Conservation (phyloP, 495 filamentous ascomycete species). For the Evansstolkia leycettana region DNA sequence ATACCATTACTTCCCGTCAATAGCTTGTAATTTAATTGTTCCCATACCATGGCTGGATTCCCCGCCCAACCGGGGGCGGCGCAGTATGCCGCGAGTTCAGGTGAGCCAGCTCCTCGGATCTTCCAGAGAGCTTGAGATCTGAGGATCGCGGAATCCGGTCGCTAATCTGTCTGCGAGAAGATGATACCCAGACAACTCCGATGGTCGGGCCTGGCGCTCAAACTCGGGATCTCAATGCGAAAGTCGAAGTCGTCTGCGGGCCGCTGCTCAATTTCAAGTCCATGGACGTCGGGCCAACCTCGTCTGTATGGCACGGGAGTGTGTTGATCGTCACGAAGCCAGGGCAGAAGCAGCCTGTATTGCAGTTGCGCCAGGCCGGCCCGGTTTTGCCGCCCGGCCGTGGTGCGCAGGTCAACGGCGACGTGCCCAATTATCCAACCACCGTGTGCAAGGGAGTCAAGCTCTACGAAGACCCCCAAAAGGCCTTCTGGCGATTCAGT, state of each 20-base stretch:
- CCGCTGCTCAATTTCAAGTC: constrained; percentile 76
- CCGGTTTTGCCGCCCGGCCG: constrained; percentile 11
- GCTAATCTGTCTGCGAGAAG: no score
- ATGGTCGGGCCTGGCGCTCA: not conserved
- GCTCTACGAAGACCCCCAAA: constrained; percentile 66
- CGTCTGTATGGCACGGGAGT: constrained; percentile 63
- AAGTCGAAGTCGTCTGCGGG: constrained; percentile 58
- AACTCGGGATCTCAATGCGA: constrained; percentile 14
- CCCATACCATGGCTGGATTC: not conserved
- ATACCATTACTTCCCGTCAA: no score
- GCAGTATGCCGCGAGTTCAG: not conserved
- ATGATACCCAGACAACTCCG: no score
- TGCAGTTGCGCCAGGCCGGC: constrained; percentile 36
- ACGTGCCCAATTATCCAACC: constrained; percentile 3
- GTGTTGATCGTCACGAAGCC: constrained; percentile 69
- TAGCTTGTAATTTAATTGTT: not conserved
- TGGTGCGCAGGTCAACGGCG: constrained; percentile 4
- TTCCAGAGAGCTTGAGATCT: no score
- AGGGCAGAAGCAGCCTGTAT: constrained; percentile 37
- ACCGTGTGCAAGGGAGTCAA: constrained; percentile 40
- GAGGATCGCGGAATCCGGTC: no score
- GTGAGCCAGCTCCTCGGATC: no score
- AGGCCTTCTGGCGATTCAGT: constrained; percentile 74
- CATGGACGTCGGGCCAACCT: constrained; percentile 50
- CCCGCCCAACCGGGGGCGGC: not conserved